Base-by-base conservation (phyloP, 495 filamentous ascomycete genomes). In the Aspergillus baeticus region DNA sequence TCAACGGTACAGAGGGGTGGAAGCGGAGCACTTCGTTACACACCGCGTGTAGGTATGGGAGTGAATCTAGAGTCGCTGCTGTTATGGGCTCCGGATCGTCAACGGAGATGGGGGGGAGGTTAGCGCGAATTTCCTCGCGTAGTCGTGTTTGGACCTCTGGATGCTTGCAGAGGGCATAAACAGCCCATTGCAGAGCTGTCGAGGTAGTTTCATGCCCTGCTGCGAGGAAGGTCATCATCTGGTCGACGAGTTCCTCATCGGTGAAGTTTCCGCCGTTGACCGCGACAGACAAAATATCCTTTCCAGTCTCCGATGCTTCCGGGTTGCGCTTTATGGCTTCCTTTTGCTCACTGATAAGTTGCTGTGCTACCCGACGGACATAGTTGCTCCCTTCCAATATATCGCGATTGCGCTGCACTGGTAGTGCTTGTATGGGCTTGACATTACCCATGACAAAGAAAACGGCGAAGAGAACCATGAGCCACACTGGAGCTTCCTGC, bases 141-240 rank as follows among this genome's bases (percentile, higher is more conserved):
- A 88, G 77, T 17, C 77, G 77, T 36, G 63, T 64, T 58, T 88
- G 85, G 1, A 81, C 67, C 5, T 79, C 72, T 0, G 79, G 82
- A 60, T 87, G 71, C 53, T 81, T 76, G 73, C 77, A 83, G 20
- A 87, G 69, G 0, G 79, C 70, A 55, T 85, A 85, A 15, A 82
- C 60, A 6, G 81, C 77, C 85, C 85, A 88, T 45, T 77, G 77
- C 58, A 87, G 69, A 10, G 83, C 77, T 5, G 81, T 72, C 2
- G 85, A 75, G 7, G 85, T 87, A 7, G 85, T 88, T 75, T 96
- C 93, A 67, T 97, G 93, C 15, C 93, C 93, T 0, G 93, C 92
- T 0, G 87, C 88, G 3, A 96, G 84, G 76, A 97, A 96, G 2
- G 92, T 97, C 91, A 96, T 96, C 67, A 94, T 81, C 66, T 97